Evolutionary conservation across 2,329 filamentous ascomycete species (phyloP).

Genomic region (Alternaria gaisen): DNA sequence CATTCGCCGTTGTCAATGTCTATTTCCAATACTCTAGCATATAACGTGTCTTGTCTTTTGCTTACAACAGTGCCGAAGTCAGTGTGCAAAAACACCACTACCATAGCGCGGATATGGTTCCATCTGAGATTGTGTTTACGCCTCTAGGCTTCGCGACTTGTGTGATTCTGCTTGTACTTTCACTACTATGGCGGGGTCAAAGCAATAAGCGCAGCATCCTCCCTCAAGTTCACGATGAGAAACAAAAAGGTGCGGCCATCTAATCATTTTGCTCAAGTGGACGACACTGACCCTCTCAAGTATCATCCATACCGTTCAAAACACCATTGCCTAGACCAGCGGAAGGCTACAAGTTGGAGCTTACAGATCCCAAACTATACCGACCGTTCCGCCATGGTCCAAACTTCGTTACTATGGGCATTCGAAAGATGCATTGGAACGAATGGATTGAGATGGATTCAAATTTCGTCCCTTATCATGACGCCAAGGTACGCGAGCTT

Average conservation of each 20-base stretch:
- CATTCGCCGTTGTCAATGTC: background rate
- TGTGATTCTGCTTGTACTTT: background rate
- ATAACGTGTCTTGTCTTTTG: background rate
- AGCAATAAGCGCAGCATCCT: background rate
- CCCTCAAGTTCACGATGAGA: background rate
- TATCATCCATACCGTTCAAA: background rate
- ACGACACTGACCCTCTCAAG: background rate
- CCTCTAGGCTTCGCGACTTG: background rate
- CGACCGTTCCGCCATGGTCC: background rate
- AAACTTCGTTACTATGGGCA: background rate
- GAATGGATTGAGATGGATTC: conserved; percentile 12
- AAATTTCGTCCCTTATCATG: conserved; percentile 4
- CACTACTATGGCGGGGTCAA: background rate
- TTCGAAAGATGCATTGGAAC: conserved; percentile 7
- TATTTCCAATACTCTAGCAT: background rate
- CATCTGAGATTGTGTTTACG: background rate
- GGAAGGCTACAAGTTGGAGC: background rate
- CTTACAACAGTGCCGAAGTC: background rate
- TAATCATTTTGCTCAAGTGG: background rate
- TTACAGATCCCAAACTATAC: conserved; percentile 1
- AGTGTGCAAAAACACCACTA: background rate
- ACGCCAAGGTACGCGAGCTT: conserved; percentile 1
- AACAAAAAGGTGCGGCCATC: background rate
- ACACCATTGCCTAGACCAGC: background rate
- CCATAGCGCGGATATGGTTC: background rate